Evolutionary conservation across 495 filamentous ascomycete genomes (phyloP), one percentile per base, ranked within the genome.

Genomic region (Letharia lupina): DNA sequence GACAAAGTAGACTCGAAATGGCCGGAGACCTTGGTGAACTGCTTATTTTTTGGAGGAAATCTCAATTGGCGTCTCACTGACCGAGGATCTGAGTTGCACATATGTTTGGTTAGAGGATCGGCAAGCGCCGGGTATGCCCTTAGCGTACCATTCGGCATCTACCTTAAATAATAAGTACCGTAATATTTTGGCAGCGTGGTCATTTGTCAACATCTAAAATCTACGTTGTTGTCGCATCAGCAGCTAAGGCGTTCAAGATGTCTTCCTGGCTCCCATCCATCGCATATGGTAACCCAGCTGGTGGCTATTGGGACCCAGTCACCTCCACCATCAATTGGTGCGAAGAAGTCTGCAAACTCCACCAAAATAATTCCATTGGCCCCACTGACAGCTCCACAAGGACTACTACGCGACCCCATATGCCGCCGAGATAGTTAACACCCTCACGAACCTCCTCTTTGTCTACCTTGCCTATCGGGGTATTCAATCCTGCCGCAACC

Each of bases 251-350:
- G 12, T 40, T n/a, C 48, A 70, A 57, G 16, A 72, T 72, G 68
- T 54, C 60, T 39, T 40, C 64, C 61, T 67, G 66, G 61, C 59
- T 87, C 20, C 86, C 84, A 41, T 81, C 78, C 40, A 82, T 93
- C 67, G 83, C 87, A 33, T 96, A 96, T 74, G 28, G 40, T 13
- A 86, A 89, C 57, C 79, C 84, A 12, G 71, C 79, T 37, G 79
- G 83, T 61, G 92, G 92, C 40, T 90, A 86, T 74, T 96, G 92
- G 92, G 84, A 81, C 16, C 87, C 91, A 45, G 89, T 94, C 52
- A 96, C 91, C 0, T 93, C 91, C 28, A 96, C 92, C 1, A 72
- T 96, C 65, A 94, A 96, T 70, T 96, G 91, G 87, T 96, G 92
- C 73, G 92, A 96, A 83, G 91, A 96, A 84, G 90, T 91, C 54